Base-by-base conservation (phyloP, 2,329 filamentous ascomycete species). In the Xylariomycetidae sp. region DNA sequence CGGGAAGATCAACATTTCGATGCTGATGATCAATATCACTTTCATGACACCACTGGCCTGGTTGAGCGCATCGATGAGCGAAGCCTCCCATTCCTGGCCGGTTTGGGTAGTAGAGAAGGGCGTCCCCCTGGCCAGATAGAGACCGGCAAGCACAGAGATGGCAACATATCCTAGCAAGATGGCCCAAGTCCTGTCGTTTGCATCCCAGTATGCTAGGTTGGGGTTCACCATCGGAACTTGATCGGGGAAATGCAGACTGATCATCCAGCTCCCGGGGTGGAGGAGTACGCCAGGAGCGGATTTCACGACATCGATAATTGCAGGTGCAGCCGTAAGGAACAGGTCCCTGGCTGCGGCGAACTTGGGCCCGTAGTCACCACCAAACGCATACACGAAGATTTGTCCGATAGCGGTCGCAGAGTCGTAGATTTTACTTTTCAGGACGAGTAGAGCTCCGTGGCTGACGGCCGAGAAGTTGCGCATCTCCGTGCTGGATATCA, bases 11-110 rank as follows among this genome's bases (percentile, higher is more conserved):
- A 98, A 79, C 92, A 98, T 98, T 64, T 98, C 92, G 49, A 98
- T 98, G 44, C 89, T 92, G 46, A 98, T 98, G 51, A 98, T 96
- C 40, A 96, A 66, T 31, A 98, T 94, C 15, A 98, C 92, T 59
- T 98, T 98, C 70, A 95, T 79, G 8, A 98, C 90, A 10, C 93
- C 92, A 25, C 92, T 93, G 29, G 92, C 92, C 68, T 98, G 93
- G 43, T 88, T 82, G 15, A 98, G 70, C 2, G 81, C 72, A 43
- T 96, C 90, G 16, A 90, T 82, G 25, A 95, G 60, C 6, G 80
- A 74, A 16, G 82, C 83, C 57, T 96, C 89, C 70, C 73, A 76
- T 19, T 76, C 74, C 38, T 76, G 73, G 31, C 72, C 67, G 2
- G 72, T 60, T 35, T 67, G 67, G 4, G 67, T 62, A 2, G 64